Percentiles rank a stretch among this genome's conserved stretches.
Conservation (phyloP, 306 rosid genomes). For the Castanopsis chinensis region DNA sequence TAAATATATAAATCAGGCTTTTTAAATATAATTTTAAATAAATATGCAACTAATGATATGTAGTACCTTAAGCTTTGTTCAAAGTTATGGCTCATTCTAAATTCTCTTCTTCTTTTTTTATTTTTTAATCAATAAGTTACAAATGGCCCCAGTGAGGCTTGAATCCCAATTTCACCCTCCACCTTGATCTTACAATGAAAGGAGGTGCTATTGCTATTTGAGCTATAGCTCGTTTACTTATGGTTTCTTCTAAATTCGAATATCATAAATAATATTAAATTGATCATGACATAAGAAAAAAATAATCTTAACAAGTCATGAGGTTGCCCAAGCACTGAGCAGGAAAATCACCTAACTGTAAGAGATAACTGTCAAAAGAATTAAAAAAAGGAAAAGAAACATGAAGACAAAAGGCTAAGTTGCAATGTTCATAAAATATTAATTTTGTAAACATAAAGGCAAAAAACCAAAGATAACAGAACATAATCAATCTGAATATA, state of each 20-base stretch:
- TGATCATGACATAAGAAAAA: not conserved
- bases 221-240: no score
- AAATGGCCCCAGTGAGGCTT: not conserved
- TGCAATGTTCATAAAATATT: constrained; percentile 2
- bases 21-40: not conserved
- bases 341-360: not conserved
- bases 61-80: not conserved
- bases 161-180: no score
- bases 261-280: not conserved
- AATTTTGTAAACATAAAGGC: not conserved
- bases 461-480: not conserved
- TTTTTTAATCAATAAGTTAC: not conserved
- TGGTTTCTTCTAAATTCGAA: not conserved
- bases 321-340: not conserved
- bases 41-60: no score
- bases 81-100: not conserved
- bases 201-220: no score
- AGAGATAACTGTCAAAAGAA: not conserved
- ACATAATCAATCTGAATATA: constrained; percentile 25
- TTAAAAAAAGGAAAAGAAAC: not conserved
- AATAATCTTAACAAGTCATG: not conserved
- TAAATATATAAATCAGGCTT: not conserved
- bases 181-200: no score
- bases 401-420: not conserved
- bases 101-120: not conserved